A percentile compares a stretch with the other conserved stretches of the same genome.
Evolutionary conservation across 2,329 filamentous ascomycete species (phyloP).

Genomic region (Fusarium transvaalense): DNA sequence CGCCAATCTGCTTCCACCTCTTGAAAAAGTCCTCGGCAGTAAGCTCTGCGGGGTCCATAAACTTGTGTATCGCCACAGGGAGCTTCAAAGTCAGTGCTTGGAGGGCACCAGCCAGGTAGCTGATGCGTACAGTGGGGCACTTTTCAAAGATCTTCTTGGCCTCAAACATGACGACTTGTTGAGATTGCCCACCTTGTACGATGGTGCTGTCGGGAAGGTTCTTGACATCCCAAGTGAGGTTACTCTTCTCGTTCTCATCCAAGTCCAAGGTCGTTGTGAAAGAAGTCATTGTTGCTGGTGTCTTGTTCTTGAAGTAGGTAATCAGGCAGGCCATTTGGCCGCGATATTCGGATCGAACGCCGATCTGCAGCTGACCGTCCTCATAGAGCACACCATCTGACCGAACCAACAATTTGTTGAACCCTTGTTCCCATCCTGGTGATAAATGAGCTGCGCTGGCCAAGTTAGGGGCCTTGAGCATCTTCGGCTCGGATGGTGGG

Average conservation of each 20-base stretch:
- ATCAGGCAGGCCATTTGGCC: slow-evolving; percentile 96
- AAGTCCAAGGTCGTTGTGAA: slow-evolving; percentile 96
- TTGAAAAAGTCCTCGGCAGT: slow-evolving; percentile 97
- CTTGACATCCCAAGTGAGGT: slow-evolving; percentile 88
- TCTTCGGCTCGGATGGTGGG: slow-evolving; percentile 67
- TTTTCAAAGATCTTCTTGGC: slow-evolving; percentile 84
- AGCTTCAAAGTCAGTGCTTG: slow-evolving; percentile 93
- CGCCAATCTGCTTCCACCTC: slow-evolving; percentile 98
- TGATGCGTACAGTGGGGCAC: slow-evolving; percentile 91
- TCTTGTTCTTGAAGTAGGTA: slow-evolving; percentile 96
- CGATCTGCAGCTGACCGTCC: slow-evolving; percentile 93
- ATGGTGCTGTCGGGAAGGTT: slow-evolving; percentile 87
- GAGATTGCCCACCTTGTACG: slow-evolving; percentile 79
- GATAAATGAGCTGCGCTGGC: slow-evolving; percentile 93
- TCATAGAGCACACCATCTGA: slow-evolving; percentile 93
- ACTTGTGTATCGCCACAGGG: slow-evolving; percentile 90
- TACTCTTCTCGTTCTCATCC: slow-evolving; percentile 72
- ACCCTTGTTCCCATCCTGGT: slow-evolving; percentile 94
- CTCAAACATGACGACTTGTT: slow-evolving; percentile 96
- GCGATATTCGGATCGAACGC: slow-evolving; percentile 92
- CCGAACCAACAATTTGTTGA: slow-evolving; percentile 82
- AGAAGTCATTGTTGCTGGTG: slow-evolving; percentile 83
- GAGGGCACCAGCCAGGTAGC: slow-evolving; percentile 91
- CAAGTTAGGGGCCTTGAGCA: slow-evolving; percentile 80
- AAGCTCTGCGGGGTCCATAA: slow-evolving; percentile 93